A percentile compares a stretch with the other conserved stretches of the same genome.
Evolutionary conservation across 2,329 filamentous ascomycete species (phyloP).

Genomic region (Aspergillus alliaceus): DNA sequence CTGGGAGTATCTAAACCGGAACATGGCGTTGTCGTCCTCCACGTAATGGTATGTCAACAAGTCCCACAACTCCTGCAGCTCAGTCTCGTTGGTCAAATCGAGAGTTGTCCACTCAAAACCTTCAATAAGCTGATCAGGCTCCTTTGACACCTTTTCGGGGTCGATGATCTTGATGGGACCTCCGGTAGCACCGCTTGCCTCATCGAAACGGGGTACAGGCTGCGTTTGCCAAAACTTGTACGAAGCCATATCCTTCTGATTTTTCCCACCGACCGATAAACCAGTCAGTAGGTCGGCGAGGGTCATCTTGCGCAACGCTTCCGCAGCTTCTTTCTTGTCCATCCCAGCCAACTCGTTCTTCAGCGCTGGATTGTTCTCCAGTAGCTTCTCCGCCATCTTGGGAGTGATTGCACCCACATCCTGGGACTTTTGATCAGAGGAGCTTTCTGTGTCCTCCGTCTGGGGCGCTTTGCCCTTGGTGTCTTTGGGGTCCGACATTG

Average conservation of each 20-base stretch:
- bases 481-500: slow-evolving; percentile 31
- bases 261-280: slow-evolving; percentile 74
- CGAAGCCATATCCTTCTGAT: slow-evolving; percentile 91
- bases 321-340: slow-evolving; percentile 58
- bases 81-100: slow-evolving; percentile 74
- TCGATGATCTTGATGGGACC: slow-evolving; percentile 82
- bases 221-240: slow-evolving; percentile 99
- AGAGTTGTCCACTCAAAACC: slow-evolving; percentile 95
- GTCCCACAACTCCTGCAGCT: slow-evolving; percentile 87
- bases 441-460: slow-evolving; percentile 1
- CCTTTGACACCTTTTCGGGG: slow-evolving; percentile 74
- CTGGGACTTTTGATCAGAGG: slow-evolving; percentile 23
- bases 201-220: slow-evolving; percentile 79
- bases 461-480: slow-evolving; percentile 9
- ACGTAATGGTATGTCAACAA: slow-evolving; percentile 93
- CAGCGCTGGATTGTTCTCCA: slow-evolving; percentile 61
- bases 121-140: slow-evolving; percentile 71
- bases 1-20: slow-evolving; percentile 92
- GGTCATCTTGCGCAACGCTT: slow-evolving; percentile 52
- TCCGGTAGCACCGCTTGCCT: slow-evolving; percentile 63
- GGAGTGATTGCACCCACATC: slow-evolving; percentile 33
- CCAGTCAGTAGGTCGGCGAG: slow-evolving; percentile 51
- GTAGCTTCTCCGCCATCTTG: slow-evolving; percentile 40
- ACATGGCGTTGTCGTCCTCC: slow-evolving; percentile 95
- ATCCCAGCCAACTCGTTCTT: slow-evolving; percentile 72